phyloP scores from a whole-genome alignment of 495 filamentous ascomycete genomes.

The Cercophora scortea region DNA sequence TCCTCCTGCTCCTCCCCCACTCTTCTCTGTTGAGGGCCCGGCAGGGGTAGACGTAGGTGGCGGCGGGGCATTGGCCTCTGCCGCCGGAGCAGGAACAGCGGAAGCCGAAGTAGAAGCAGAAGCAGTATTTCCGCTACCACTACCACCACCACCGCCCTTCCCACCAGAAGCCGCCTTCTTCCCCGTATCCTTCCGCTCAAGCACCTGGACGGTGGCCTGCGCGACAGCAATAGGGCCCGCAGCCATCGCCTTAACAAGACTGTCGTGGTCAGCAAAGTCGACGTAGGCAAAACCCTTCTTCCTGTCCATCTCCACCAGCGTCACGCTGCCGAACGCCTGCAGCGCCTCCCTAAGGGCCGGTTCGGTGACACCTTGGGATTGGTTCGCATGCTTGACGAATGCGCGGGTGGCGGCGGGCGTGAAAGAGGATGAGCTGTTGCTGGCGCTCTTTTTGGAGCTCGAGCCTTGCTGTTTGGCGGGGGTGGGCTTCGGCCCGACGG shows the following conservation, averaged over 20 bases:
- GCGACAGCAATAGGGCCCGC: slow-evolving; percentile 74
- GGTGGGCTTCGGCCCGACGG: slow-evolving; percentile 20
- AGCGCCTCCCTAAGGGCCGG: slow-evolving; percentile 64
- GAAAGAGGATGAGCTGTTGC: slow-evolving; percentile 5
- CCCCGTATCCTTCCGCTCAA: slow-evolving; percentile 63
- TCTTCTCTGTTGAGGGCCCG: slow-evolving; percentile 5
- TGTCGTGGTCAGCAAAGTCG: slow-evolving; percentile 66
- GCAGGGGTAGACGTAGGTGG: not conserved
- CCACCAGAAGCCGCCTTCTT: slow-evolving; percentile 15
- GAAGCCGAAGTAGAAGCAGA: not conserved
- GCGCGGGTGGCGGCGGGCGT: slow-evolving; percentile 55
- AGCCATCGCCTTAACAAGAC: slow-evolving; percentile 67
- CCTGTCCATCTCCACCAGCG: slow-evolving; percentile 80
- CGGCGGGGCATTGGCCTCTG: not conserved
- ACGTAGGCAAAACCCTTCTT: slow-evolving; percentile 90
- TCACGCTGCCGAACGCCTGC: slow-evolving; percentile 58
- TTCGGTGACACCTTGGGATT: slow-evolving; percentile 85
- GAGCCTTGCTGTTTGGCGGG: slow-evolving; percentile 12
- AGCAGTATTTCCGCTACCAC: not conserved
- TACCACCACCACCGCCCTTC: not conserved
- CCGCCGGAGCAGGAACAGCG: not conserved
- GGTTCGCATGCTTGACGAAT: slow-evolving; percentile 91
- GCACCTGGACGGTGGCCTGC: slow-evolving; percentile 76
- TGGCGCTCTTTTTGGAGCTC: slow-evolving; percentile 17
- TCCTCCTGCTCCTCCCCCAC: slow-evolving; percentile 6